phyloP scores from a whole-genome alignment of 495 filamentous ascomycete species.

The Pyronema domesticum region DNA sequence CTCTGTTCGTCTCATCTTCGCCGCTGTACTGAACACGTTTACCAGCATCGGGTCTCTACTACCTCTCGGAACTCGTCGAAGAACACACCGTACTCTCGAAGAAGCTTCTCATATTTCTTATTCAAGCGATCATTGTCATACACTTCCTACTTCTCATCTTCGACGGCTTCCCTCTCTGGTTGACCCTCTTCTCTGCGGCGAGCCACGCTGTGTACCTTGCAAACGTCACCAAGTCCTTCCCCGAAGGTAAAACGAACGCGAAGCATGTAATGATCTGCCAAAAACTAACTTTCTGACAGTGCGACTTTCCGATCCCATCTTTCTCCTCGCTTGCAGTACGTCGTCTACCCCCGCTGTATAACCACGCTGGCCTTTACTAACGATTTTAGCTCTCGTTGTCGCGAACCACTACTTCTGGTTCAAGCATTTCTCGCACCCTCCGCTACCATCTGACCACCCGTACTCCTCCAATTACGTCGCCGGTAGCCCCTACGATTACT shows the following conservation, averaged over 20 bases:
- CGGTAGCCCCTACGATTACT: conserved; percentile 22
- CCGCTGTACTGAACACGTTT: not conserved
- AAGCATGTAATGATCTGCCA: not conserved
- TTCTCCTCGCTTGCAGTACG: conserved; percentile 64
- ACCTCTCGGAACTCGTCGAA: conserved; percentile 93
- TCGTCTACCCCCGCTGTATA: not conserved
- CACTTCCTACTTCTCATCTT: conserved; percentile 60
- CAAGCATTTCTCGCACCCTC: conserved; percentile 61
- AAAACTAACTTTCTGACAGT: conserved; percentile 55
- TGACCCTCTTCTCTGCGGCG: conserved; percentile 56
- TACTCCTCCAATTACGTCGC: conserved; percentile 17
- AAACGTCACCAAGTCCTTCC: conserved; percentile 34
- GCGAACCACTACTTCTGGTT: conserved; percentile 97
- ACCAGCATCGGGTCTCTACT: conserved; percentile 90
- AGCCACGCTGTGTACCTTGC: conserved; percentile 79
- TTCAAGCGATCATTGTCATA: conserved; percentile 62
- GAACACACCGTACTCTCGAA: conserved; percentile 90
- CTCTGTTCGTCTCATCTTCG: not conserved
- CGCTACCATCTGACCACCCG: conserved; percentile 27
- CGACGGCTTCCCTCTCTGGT: conserved; percentile 63
- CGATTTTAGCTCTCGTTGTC: conserved; percentile 48
- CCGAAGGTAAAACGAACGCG: conserved; percentile 7
- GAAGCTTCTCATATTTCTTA: conserved; percentile 61
- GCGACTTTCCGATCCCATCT: conserved; percentile 72
- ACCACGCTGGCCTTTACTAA: not conserved